Evolutionary conservation across 768 basidiomycete genomes (phyloP).

Genomic region (Daedaleopsis sinensis): DNA sequence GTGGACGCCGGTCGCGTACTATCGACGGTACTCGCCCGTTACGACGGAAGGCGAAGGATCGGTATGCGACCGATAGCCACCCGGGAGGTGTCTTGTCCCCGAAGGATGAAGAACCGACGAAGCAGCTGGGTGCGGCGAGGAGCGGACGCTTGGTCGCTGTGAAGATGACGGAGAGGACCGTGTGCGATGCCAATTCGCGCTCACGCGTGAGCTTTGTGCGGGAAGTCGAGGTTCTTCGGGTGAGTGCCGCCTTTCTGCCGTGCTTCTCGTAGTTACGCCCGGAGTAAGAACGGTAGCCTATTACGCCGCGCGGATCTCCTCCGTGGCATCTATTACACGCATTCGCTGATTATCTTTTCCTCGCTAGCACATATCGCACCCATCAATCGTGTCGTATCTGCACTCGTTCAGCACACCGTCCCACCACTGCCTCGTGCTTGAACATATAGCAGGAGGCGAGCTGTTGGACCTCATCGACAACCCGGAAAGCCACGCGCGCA

Average conservation of each 20-base stretch:
- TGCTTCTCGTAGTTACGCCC: not conserved
- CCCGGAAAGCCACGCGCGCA: slow-evolving; percentile 39
- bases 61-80: not conserved
- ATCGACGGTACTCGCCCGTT: slow-evolving; percentile 22
- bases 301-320: not conserved
- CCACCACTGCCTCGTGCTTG: slow-evolving; percentile 80
- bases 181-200: slow-evolving; percentile 61
- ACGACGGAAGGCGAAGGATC: slow-evolving; percentile 10
- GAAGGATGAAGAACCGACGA: slow-evolving; percentile 6
- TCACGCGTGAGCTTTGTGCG: slow-evolving; percentile 79
- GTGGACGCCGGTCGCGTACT: slow-evolving; percentile 14
- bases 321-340: not conserved
- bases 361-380: slow-evolving; percentile 74
- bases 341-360: slow-evolving; percentile 11
- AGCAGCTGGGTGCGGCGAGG: slow-evolving; percentile 18
- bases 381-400: slow-evolving; percentile 73
- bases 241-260: slow-evolving; percentile 38
- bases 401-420: slow-evolving; percentile 70
- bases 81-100: slow-evolving; percentile 3
- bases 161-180: slow-evolving; percentile 50
- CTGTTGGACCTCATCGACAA: slow-evolving; percentile 74
- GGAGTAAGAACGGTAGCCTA: not conserved
- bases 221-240: slow-evolving; percentile 84
- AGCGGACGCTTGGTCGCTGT: slow-evolving; percentile 50
- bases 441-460: slow-evolving; percentile 79